Conservation (phyloP, 768 basidiomycete genomes). For the Leccinum truebloodii region DNA sequence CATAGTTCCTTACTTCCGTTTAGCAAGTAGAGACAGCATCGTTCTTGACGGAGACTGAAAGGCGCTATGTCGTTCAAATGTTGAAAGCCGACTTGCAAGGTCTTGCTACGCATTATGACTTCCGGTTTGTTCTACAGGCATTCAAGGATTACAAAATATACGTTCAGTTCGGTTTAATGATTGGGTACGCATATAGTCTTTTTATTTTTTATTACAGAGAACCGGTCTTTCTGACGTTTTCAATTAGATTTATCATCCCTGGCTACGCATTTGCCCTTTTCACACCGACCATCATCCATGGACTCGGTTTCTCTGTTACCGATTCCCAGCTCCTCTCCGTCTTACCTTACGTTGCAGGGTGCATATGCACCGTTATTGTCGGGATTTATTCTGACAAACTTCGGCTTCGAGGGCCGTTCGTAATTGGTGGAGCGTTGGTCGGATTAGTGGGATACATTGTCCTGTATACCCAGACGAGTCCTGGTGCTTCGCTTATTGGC, state of each 20-base stretch:
- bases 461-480: slow-evolving; percentile 36
- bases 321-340: slow-evolving; percentile 48
- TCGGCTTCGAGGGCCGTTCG: slow-evolving; percentile 46
- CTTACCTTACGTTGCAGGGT: slow-evolving; percentile 46
- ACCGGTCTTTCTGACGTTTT: slow-evolving; percentile 4
- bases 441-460: slow-evolving; percentile 50
- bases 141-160: slow-evolving; percentile 45
- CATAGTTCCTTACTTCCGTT: slow-evolving; percentile 4
- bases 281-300: slow-evolving; percentile 48
- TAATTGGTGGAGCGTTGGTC: slow-evolving; percentile 40
- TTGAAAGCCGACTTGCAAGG: slow-evolving; percentile 44
- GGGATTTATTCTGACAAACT: slow-evolving; percentile 45
- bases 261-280: slow-evolving; percentile 48
- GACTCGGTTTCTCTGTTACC: slow-evolving; percentile 51
- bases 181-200: slow-evolving; percentile 31
- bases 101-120: slow-evolving; percentile 45
- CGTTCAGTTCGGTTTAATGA: slow-evolving; percentile 34
- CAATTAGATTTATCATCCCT: slow-evolving; percentile 41
- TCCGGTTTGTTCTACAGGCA: slow-evolving; percentile 49
- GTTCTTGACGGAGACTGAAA: slow-evolving; percentile 40
- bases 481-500: slow-evolving; percentile 40
- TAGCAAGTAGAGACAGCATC: slow-evolving; percentile 15
- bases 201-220: no score
- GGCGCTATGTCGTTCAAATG: slow-evolving; percentile 37
- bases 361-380: slow-evolving; percentile 38